Evolutionary conservation across 2,329 filamentous ascomycete genomes (phyloP).

Genomic region (Sclerotinia minor): DNA sequence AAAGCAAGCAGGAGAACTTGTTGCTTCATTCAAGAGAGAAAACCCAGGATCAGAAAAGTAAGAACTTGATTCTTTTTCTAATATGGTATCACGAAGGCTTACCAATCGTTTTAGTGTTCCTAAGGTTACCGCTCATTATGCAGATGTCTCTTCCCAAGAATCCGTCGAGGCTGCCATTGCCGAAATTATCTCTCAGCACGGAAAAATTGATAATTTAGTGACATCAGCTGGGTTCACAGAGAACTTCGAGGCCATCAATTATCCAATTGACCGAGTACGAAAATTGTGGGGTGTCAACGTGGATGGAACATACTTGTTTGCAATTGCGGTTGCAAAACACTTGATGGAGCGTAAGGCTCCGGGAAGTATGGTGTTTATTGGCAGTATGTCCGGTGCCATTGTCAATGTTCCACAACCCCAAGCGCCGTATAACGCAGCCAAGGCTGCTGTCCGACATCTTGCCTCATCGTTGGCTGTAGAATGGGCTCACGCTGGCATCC

Average conservation of each 20-base stretch:
- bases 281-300: constrained; percentile 96
- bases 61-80: constrained; percentile 31
- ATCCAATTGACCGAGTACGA: constrained; percentile 86
- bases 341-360: constrained; percentile 76
- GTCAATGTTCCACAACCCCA: constrained; percentile 96
- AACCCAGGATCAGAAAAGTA: constrained; percentile 74
- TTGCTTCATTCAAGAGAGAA: constrained; percentile 74
- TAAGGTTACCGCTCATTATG: constrained; percentile 85
- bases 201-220: constrained; percentile 86
- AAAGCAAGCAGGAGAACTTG: constrained; percentile 70
- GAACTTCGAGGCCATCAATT: constrained; percentile 89
- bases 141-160: constrained; percentile 78
- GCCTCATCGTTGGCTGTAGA: constrained; percentile 88
- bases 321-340: constrained; percentile 80
- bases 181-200: constrained; percentile 68
- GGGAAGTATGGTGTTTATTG: constrained; percentile 91
- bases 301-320: constrained; percentile 87
- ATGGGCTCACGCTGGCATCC: constrained; percentile 84
- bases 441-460: constrained; percentile 87
- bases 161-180: constrained; percentile 74
- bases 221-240: constrained; percentile 97
- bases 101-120: constrained; percentile 57
- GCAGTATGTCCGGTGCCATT: constrained; percentile 90
- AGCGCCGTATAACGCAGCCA: constrained; percentile 88
- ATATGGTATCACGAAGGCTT: constrained; percentile 11